Evolutionary conservation across 2,329 filamentous ascomycete species (phyloP), one percentile per base, ranked within the genome.

Genomic region (Verticillium longisporum): DNA sequence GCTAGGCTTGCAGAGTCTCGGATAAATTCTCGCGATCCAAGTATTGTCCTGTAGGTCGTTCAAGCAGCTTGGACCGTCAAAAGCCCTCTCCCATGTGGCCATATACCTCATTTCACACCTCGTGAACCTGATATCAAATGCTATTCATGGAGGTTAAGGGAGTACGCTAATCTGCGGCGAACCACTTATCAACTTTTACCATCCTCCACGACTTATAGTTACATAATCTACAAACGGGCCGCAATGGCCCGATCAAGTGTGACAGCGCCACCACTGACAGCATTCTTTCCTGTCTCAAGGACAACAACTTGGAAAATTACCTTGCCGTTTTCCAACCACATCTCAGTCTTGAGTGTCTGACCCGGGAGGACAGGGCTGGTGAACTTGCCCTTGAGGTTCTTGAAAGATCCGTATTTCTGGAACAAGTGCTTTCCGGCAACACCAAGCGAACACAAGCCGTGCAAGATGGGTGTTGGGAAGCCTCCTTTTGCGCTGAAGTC

Each of bases 401-500:
- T 91, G 79, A 90, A 92, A 56, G 84, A 77, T 4, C 95, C 95
- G 70, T 88, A 98, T 11, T 82, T 88, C 77, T 92, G 85, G 73
- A 93, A 89, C 45, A 99, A 87, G 63, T 94, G 92, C 83, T 97
- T 97, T 66, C 89, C 91, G 15, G 91, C 88, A 66, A 98, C 86
- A 68, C 95, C 95, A 70, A 99, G 94, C 73, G 88, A 95, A 84
- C 92, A 97, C 41, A 99, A 86, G n/a, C 95, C 95, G 80, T 99
- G 95, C 60, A 99, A 82, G 73, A 99, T 99, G 13, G 95, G 95
- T 33, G 81, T 86, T 78, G 95, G 90, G 86, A 99, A 99, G 62
- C 95, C 95, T 62, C 94, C 95, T 68, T 96, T 88, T 80, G 95
- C 95, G 78, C 91, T 91, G 77, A 99, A 98, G 57, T 87, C 84